Evolutionary conservation across 257 asterid species (phyloP).

Genomic region (Fraxinus cuspidata): DNA sequence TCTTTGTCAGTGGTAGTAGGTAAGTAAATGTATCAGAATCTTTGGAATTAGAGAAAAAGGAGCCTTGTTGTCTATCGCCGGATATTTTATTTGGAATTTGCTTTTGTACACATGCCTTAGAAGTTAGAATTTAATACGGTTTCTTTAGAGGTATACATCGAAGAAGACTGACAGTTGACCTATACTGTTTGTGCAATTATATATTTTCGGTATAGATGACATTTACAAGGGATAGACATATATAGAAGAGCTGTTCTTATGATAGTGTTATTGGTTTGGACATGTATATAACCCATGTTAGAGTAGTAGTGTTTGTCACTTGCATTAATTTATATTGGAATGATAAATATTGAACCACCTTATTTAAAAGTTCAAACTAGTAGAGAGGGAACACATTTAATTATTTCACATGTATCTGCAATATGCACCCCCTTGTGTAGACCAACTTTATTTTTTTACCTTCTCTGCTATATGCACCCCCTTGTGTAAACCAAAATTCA

Average conservation of each 20-base stretch:
- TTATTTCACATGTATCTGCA: neutral
- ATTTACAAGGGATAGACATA: neutral
- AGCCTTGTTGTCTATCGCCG: neutral
- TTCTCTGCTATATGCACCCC: too few relatives aligned
- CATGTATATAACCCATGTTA: neutral
- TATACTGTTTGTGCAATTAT: neutral
- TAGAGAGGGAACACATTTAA: neutral
- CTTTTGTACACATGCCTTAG: neutral
- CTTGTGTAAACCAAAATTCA: too few relatives aligned
- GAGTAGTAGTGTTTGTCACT: neutral
- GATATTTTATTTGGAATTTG: neutral
- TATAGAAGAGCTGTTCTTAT: neutral
- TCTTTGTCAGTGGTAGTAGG: slow-evolving; percentile 92
- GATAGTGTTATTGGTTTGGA: neutral
- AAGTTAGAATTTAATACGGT: neutral
- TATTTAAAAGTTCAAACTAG: neutral
- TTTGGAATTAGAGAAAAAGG: neutral
- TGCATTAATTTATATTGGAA: neutral
- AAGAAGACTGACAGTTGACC: neutral
- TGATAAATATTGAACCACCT: neutral
- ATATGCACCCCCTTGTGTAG: neutral
- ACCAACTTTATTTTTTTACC: neutral
- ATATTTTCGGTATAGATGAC: neutral
- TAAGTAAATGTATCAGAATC: slow-evolving; percentile 42
- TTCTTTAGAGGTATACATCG: slow-evolving; percentile 4